Percentiles rank a stretch among this genome's conserved stretches.
These are phyloP conservation scores for Wickerhamiella allomyrinae DNA, from an alignment of 805 yeast genomes.

Conservation along the genomic window DNA sequence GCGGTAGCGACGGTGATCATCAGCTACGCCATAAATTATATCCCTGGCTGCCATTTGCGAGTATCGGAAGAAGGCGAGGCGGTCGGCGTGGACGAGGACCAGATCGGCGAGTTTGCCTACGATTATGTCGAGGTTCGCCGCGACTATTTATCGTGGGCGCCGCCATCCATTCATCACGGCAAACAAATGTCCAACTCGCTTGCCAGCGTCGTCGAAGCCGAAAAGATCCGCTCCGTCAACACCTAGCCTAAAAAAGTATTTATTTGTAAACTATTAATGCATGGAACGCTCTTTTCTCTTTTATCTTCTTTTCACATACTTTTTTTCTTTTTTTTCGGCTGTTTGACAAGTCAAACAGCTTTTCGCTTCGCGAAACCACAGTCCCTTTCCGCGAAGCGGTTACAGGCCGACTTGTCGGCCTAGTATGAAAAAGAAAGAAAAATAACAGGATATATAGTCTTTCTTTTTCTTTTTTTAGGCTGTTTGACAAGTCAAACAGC, in stretches of 20 bases:
- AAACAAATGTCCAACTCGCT: neutral
- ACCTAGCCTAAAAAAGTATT: neutral
- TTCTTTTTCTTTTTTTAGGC: no score
- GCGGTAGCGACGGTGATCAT: constrained; percentile 64
- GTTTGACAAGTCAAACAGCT: no score
- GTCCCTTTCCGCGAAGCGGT: no score
- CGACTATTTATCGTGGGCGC: constrained; percentile 43
- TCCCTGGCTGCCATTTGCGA: constrained; percentile 72
- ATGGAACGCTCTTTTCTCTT: neutral
- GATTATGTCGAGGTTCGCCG: constrained; percentile 95
- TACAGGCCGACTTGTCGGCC: no score
- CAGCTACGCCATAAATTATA: constrained; percentile 55
- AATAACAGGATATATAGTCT: no score
- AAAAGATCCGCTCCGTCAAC: constrained; percentile 2
- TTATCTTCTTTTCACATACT: neutral
- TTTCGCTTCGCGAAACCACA: no score
- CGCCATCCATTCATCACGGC: constrained; percentile 17
- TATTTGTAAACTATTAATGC: no score
- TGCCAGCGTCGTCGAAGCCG: constrained; percentile 1
- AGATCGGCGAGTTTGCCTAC: constrained; percentile 97
- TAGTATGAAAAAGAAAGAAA: no score
- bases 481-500: no score
- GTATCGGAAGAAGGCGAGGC: constrained; percentile 77
- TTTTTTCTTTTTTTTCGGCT: no score
- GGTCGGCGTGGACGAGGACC: constrained; percentile 87